phyloP scores from a whole-genome alignment of 768 basidiomycete genomes.

The Vishniacozyma victoriae region DNA sequence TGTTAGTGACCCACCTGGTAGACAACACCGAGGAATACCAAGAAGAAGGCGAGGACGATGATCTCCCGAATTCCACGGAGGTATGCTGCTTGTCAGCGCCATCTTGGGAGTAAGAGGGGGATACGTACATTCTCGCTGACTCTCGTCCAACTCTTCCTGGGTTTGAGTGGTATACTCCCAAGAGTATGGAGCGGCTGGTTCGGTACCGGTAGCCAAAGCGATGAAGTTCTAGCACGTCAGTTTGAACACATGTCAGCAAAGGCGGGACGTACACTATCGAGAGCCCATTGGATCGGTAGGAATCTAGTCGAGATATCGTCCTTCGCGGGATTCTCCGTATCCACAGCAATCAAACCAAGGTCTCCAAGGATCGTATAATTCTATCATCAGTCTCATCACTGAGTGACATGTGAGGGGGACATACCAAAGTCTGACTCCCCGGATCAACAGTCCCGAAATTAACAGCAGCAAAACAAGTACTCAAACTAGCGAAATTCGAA shows the following conservation, averaged over 20 bases:
- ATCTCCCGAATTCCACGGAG: conserved; percentile 59
- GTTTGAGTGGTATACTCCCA: conserved; percentile 69
- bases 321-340: conserved; percentile 61
- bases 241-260: neutral
- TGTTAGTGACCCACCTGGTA: conserved; percentile 59
- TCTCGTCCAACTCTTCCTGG: conserved; percentile 58
- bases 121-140: too few species aligned
- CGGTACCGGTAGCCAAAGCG: conserved; percentile 58
- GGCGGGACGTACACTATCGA: conserved; percentile 57
- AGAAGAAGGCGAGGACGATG: conserved; percentile 64
- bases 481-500: conserved; percentile 66
- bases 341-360: conserved; percentile 58
- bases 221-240: conserved; percentile 58
- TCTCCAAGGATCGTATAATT: conserved; percentile 70
- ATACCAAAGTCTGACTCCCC: conserved; percentile 50
- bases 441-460: conserved; percentile 51
- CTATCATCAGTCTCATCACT: conserved; percentile 7
- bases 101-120: conserved; percentile 52
- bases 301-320: conserved; percentile 61
- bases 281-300: conserved; percentile 69
- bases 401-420: conserved; percentile 9
- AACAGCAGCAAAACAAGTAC: conserved; percentile 65
- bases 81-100: conserved; percentile 52
- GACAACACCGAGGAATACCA: conserved; percentile 65
- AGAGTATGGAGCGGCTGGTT: conserved; percentile 58